Evolutionary conservation across 768 basidiomycete genomes (phyloP).

Genomic region (Tulasnella sp.): DNA sequence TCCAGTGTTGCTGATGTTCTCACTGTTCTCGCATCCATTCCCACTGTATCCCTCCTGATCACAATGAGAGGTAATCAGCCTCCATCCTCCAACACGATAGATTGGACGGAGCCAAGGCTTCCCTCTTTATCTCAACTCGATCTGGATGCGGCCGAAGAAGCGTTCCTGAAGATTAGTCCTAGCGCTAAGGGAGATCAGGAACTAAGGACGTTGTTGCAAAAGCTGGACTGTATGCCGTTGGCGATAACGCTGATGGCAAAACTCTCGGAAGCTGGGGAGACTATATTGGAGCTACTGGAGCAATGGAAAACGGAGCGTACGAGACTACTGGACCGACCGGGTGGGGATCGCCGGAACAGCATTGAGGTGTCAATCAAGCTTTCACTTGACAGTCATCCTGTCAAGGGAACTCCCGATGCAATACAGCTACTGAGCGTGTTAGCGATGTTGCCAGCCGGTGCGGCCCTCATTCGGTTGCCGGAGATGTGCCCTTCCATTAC

Average conservation of each 20-base stretch:
- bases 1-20: neutral
- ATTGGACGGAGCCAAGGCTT: neutral
- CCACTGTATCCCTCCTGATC: neutral
- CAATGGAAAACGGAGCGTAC: neutral
- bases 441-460: neutral
- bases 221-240: neutral
- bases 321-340: neutral
- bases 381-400: neutral
- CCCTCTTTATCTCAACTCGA: neutral
- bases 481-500: neutral
- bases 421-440: neutral
- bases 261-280: neutral
- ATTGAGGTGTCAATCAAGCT: neutral
- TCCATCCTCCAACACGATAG: neutral
- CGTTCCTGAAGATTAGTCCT: neutral
- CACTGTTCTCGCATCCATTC: neutral
- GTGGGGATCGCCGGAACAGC: neutral
- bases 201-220: neutral
- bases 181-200: neutral
- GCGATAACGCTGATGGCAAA: constrained; percentile 1
- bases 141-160: neutral
- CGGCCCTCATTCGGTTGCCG: neutral
- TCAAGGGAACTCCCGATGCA: neutral
- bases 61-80: neutral
- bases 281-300: neutral